Conservation (phyloP, 371 early-diverging fungal genomes). For the Lichtheimia ornata region DNA sequence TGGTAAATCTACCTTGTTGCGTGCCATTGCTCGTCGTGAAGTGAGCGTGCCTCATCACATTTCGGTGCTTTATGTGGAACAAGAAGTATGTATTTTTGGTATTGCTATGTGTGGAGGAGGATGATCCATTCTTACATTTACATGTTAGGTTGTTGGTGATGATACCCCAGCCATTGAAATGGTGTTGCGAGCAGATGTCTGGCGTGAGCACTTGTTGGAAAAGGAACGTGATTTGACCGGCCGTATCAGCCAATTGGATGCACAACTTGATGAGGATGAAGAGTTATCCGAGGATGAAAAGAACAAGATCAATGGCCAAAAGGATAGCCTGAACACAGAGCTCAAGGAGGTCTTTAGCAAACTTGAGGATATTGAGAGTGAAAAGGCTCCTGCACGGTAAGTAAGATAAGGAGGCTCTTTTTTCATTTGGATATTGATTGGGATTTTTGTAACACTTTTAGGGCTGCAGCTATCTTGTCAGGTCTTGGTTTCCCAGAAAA, state of each 20-base stretch:
- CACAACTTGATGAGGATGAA: constrained; percentile 33
- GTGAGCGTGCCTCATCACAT: constrained; percentile 85
- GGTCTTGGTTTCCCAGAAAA: constrained; percentile 93
- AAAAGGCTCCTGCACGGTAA: constrained; percentile 92
- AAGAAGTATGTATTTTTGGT: constrained; percentile 69
- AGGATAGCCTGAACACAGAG: constrained; percentile 62
- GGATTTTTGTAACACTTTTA: constrained; percentile 16
- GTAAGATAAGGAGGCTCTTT: neutral
- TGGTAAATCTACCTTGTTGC: constrained; percentile 95
- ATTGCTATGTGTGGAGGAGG: neutral
- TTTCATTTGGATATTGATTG: neutral
- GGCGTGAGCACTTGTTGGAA: constrained; percentile 86
- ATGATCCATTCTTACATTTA: neutral
- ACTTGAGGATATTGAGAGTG: constrained; percentile 92
- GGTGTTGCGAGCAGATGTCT: constrained; percentile 93
- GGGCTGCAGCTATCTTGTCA: constrained; percentile 87
- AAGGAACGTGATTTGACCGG: constrained; percentile 76
- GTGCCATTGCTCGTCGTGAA: constrained; percentile 91
- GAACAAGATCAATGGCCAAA: constrained; percentile 64
- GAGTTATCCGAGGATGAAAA: constrained; percentile 51
- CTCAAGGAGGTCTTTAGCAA: constrained; percentile 84
- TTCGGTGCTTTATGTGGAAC: constrained; percentile 95
- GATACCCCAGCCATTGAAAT: constrained; percentile 86
- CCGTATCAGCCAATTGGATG: constrained; percentile 42
- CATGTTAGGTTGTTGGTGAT: constrained; percentile 80